These are phyloP conservation scores for Panaeolus cyanescens DNA, from an alignment of 768 basidiomycete genomes.

Conservation along the genomic window DNA sequence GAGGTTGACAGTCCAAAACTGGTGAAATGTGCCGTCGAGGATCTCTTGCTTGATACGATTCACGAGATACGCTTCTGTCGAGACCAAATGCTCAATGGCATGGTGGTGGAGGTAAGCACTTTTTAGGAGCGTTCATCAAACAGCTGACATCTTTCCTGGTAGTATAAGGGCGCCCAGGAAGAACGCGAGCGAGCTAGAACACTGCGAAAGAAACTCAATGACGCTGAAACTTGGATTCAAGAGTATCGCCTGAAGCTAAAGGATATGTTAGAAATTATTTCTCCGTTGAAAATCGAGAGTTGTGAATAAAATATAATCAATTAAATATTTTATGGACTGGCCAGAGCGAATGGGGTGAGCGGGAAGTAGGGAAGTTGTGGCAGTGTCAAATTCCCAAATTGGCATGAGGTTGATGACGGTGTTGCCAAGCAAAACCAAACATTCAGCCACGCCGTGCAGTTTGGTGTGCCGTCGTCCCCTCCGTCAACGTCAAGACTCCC, in stretches of 20 bases:
- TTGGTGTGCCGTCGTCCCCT: constrained; percentile 16
- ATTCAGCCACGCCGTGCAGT: constrained; percentile 11
- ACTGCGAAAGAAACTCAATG: neutral
- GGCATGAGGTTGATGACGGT: constrained; percentile 6
- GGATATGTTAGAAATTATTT: neutral
- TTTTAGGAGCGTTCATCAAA: no score
- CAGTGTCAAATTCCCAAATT: no score
- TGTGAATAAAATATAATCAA: neutral
- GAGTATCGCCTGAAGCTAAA: neutral
- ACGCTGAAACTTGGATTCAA: neutral
- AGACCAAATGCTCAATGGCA: neutral
- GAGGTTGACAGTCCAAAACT: neutral
- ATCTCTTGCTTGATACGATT: neutral
- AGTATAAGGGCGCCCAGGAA: neutral
- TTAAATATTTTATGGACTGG: no score
- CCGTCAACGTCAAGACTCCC: constrained; percentile 43
- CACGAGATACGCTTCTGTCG: neutral
- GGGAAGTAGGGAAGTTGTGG: no score
- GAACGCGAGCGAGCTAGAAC: neutral
- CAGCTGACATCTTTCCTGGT: no score
- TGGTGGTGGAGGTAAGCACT: neutral
- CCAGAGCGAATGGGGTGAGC: no score
- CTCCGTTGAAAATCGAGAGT: neutral
- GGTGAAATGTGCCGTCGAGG: neutral
- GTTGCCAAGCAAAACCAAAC: constrained; percentile 20